phyloP scores from a whole-genome alignment of 2,329 filamentous ascomycete species.

The Aspergillus candidus region DNA sequence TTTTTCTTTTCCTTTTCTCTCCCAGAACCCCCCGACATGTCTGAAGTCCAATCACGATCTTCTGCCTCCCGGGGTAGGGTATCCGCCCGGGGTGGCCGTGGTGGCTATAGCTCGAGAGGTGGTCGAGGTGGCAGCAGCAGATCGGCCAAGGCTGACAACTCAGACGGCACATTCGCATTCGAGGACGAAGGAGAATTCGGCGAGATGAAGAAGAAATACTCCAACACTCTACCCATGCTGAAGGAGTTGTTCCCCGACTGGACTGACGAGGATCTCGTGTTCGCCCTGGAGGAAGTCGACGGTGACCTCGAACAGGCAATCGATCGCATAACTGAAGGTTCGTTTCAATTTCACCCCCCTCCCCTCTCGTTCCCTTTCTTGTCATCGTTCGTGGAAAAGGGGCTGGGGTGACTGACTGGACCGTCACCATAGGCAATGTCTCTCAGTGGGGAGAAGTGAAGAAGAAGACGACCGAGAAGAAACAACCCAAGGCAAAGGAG shows the following conservation, averaged over 20 bases:
- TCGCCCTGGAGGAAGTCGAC: conserved; percentile 73
- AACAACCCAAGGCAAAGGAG: conserved; percentile 43
- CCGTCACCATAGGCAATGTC: conserved; percentile 37
- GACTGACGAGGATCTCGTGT: conserved; percentile 91
- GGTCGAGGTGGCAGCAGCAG: conserved; percentile 60
- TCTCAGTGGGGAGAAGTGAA: conserved; percentile 50
- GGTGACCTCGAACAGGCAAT: conserved; percentile 45
- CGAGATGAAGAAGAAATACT: conserved; percentile 85
- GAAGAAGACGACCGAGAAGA: conserved; percentile 45
- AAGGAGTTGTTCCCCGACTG: conserved; percentile 93
- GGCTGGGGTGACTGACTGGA: conserved; percentile 9
- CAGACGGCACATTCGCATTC: conserved; percentile 51
- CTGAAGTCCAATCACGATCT: conserved; percentile 84
- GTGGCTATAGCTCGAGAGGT: conserved; percentile 64
- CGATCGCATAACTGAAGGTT: conserved; percentile 48
- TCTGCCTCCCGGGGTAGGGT: conserved; percentile 82
- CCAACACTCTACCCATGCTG: conserved; percentile 69
- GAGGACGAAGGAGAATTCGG: conserved; percentile 85
- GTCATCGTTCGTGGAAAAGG: conserved; percentile 2
- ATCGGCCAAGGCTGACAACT: conserved; percentile 68
- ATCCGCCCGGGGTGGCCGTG: conserved; percentile 78
- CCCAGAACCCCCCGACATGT: conserved; percentile 60
- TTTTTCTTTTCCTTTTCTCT: no score
- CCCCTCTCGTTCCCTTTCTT: conserved; percentile 1
- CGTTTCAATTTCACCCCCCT: conserved; percentile 1